Evolutionary conservation across 2,329 filamentous ascomycete species (phyloP), one percentile per base, ranked within the genome.

Genomic region (Botrytis medusae): DNA sequence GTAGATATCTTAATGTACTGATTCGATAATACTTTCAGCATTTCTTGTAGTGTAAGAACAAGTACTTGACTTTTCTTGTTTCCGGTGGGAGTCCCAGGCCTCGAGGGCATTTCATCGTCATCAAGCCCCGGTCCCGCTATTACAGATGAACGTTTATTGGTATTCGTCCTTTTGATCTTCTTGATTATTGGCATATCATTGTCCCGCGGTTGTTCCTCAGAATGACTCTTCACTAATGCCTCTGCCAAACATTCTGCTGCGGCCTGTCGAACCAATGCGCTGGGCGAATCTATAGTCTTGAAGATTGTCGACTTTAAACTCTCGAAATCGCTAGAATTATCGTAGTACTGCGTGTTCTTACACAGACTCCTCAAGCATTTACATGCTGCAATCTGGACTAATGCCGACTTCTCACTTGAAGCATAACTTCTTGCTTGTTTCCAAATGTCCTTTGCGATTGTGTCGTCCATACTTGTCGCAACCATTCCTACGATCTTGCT

Each of bases 291-390:
- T 74, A 97, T 91, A 0, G 92, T 88, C 82, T 97, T 98, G 87
- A 94, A 96, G 25, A 97, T 84, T 9, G 92, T 89, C 48, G 88
- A 88, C 82, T 95, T 94, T 32, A 98, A 83, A 81, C 92, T 94
- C 77, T 99, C 96, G 79, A 97, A 97, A 80, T 99, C 96, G 81
- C 87, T 91, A 22, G 92, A 90, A 79, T 97, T 97, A 80, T 94
- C 91, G 80, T 98, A 98, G 81, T 93, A 97, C 0, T 88, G 83
- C 0, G 95, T 98, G 75, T 88, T 85, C 73, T 88, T 90, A 34
- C 92, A 84, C 67, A 98, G 84, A 72, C 90, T 86, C 79, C 92
- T 91, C 75, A 99, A 84, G 80, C 93, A 97, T 76, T 90, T 90
- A 79, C 93, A 97, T 14, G 93, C 92, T 73, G 90, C 89, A 25